These are phyloP conservation scores for Xylaria digitata DNA, from an alignment of 2,329 filamentous ascomycete genomes.

Conservation along the genomic window DNA sequence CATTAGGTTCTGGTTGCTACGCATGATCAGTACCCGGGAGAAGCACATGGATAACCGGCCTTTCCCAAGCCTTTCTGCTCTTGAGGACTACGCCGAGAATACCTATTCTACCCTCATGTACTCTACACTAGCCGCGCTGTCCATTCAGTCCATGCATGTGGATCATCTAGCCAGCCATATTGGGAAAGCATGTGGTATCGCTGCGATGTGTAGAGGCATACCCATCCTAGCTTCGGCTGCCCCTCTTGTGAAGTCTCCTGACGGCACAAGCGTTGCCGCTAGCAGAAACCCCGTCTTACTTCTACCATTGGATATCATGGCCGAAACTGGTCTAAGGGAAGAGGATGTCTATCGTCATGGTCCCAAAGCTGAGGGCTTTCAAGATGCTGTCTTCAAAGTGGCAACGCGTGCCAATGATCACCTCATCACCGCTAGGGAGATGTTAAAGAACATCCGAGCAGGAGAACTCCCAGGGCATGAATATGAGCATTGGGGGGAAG, in stretches of 20 bases:
- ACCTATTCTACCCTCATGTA: slow-evolving; percentile 96
- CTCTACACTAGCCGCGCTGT: slow-evolving; percentile 81
- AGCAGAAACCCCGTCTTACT: slow-evolving; percentile 68
- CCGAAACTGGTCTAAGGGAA: slow-evolving; percentile 80
- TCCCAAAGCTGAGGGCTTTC: slow-evolving; percentile 79
- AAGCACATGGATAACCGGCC: slow-evolving; percentile 86
- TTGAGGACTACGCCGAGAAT: slow-evolving; percentile 92
- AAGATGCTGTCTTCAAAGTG: slow-evolving; percentile 90
- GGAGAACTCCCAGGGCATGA: slow-evolving; percentile 83
- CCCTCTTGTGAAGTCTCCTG: slow-evolving; percentile 59
- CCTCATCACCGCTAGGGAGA: slow-evolving; percentile 90
- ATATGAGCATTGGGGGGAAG: slow-evolving; percentile 87
- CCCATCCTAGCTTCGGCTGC: slow-evolving; percentile 86
- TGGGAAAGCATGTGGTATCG: slow-evolving; percentile 91
- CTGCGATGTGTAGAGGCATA: slow-evolving; percentile 85
- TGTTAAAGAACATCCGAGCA: slow-evolving; percentile 82
- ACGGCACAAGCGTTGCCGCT: slow-evolving; percentile 52
- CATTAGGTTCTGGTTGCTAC: slow-evolving; percentile 78
- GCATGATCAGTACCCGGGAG: slow-evolving; percentile 84
- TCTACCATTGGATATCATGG: slow-evolving; percentile 90
- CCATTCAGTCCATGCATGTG: slow-evolving; percentile 82
- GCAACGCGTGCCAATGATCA: slow-evolving; percentile 96
- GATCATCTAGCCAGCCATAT: slow-evolving; percentile 96
- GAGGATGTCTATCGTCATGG: slow-evolving; percentile 90
- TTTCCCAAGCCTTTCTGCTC: slow-evolving; percentile 75